These are phyloP conservation scores for Amaranthus hypochondriacus DNA, from an alignment of 148 eudicot species.

Conservation along the genomic window DNA sequence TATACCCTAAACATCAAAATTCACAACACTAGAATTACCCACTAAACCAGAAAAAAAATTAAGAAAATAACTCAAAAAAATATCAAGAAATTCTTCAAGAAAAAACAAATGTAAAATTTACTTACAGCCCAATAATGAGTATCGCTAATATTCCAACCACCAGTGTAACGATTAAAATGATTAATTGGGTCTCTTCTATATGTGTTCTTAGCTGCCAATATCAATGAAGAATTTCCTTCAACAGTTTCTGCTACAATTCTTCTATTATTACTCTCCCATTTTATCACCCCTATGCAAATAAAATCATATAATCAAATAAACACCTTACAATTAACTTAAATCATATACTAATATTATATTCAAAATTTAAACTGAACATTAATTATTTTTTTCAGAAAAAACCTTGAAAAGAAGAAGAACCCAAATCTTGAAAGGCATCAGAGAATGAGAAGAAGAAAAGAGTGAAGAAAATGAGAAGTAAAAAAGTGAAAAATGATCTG, in stretches of 20 bases:
- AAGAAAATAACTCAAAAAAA: not conserved
- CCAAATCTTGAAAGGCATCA: slow-evolving; percentile 13
- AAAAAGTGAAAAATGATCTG: slow-evolving; percentile 10
- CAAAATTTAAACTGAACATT: not conserved
- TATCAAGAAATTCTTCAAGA: not conserved
- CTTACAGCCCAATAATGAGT: slow-evolving; percentile 53
- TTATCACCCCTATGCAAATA: slow-evolving; percentile 7
- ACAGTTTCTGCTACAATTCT: slow-evolving; percentile 27
- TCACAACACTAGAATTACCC: not conserved
- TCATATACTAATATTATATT: not conserved
- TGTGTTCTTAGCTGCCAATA: slow-evolving; percentile 51
- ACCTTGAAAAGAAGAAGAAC: slow-evolving; percentile 23
- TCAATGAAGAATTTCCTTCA: slow-evolving; percentile 23
- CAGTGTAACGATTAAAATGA: slow-evolving; percentile 36
- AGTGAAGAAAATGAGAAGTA: slow-evolving; percentile 10
- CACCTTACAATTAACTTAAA: not conserved
- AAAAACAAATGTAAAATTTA: not conserved
- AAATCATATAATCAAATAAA: not conserved
- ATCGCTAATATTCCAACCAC: slow-evolving; percentile 66
- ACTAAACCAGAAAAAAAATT: slow-evolving; percentile 10
- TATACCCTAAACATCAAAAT: slow-evolving; percentile 1
- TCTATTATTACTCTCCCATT: slow-evolving; percentile 12
- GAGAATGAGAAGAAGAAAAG: slow-evolving; percentile 16
- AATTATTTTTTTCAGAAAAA: not conserved
- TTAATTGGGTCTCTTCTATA: slow-evolving; percentile 48